Evolutionary conservation across 768 basidiomycete species (phyloP), one percentile per base, ranked within the genome.

Genomic region (Boletus vermiculosoides): DNA sequence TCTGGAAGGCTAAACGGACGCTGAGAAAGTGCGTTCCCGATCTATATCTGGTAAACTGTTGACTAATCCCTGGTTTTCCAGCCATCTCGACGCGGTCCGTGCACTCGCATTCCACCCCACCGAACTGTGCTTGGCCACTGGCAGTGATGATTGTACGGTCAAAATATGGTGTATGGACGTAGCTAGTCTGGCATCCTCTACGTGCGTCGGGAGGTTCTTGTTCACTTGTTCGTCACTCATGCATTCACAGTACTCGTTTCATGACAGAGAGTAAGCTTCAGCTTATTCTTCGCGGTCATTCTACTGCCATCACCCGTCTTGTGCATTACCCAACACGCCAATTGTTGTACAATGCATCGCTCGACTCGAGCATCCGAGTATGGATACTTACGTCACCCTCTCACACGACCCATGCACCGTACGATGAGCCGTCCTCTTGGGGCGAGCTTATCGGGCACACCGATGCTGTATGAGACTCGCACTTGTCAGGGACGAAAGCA

Each of bases 381-480:
- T 98, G 95, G 96, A 83, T 84, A 10, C 75, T 95, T 34, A 94
- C 96, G 9, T 63, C 81, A 9, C 74, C 81, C 4, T 79, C 84
- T 36, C 90, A 93, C 72, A 90, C 92, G 51, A 92, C 94, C 16
- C 98, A 98, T 72, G 90, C 91, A 1, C 87, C 94, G 0, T 94
- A 91, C 70, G 94, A 98, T 64, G 82, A 90, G 48, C 85, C 85
- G 0, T 81, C 87, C 5, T 80, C 85, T 30, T 81, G 89, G 36
- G 88, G 88, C 34, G 86, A 89, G 61, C 80, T 98, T 30, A 85
- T 95, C 33, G 94, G 95, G 4, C 93, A 97, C 70, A 92, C 93
- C 5, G 95, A 99, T 69, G 93, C 93, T 6, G 90, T 98, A 25
- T 99, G 97, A 96, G 97, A 94, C 77, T 98, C 50, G 88, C 90